A percentile compares a stretch with the other conserved stretches of the same genome.
Evolutionary conservation across 148 eudicot species (phyloP).

Genomic region (Amaranthus hypochondriacus): DNA sequence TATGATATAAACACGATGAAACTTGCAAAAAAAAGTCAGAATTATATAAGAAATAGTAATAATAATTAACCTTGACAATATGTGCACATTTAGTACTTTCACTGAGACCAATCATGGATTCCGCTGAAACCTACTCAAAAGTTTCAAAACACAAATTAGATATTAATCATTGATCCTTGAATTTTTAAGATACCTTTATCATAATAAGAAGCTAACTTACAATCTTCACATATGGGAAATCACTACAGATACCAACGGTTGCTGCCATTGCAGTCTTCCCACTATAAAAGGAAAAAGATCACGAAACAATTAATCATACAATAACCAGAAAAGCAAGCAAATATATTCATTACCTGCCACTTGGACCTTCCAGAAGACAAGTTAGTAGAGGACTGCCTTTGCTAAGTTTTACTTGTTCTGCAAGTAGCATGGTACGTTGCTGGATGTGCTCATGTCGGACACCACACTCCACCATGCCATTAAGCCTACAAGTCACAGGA

Average conservation of each 20-base stretch:
- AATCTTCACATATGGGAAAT: conserved; percentile 93
- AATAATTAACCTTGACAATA: conserved; percentile 68
- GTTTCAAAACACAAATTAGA: background rate
- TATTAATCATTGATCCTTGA: background rate
- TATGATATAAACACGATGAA: background rate
- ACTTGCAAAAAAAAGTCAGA: background rate
- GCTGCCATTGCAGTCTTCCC: conserved; percentile 98
- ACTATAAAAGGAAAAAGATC: conserved; percentile 34
- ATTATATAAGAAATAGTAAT: conserved; percentile 1
- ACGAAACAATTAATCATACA: conserved; percentile 7
- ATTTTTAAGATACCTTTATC: background rate
- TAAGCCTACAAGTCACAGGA: conserved; percentile 47
- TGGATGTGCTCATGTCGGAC: conserved; percentile 78
- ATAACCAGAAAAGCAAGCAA: background rate
- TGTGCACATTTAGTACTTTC: conserved; percentile 87
- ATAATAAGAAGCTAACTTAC: conserved; percentile 41
- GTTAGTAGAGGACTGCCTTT: conserved; percentile 89
- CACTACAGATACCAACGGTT: conserved; percentile 91
- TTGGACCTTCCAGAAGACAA: conserved; percentile 93
- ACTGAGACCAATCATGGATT: conserved; percentile 91
- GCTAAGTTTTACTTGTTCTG: conserved; percentile 93
- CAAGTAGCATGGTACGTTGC: conserved; percentile 75
- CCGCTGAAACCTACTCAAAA: conserved; percentile 69
- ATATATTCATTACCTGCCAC: conserved; percentile 59
- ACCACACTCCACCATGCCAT: conserved; percentile 94